Percentiles rank a stretch among this genome's conserved stretches.
Conservation (phyloP, 495 filamentous ascomycete genomes). For the Friedmanniomyces endolithicus region DNA sequence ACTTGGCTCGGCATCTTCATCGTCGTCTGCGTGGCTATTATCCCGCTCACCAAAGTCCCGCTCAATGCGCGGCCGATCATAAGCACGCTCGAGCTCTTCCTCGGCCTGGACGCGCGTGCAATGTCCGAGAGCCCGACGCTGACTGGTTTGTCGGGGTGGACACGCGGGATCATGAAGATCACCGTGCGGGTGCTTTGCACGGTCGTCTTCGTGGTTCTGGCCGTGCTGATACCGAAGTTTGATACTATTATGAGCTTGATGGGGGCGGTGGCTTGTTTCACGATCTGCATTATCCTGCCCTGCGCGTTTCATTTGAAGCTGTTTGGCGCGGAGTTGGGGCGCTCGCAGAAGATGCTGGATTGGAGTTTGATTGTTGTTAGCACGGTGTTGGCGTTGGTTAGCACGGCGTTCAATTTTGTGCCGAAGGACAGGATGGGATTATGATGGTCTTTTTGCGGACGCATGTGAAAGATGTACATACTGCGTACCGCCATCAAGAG, state of each 20-base stretch:
- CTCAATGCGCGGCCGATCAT: slow-evolving; percentile 83
- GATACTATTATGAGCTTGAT: slow-evolving; percentile 91
- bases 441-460: not conserved
- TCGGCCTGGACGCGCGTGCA: slow-evolving; percentile 52
- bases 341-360: slow-evolving; percentile 50
- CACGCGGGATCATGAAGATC: slow-evolving; percentile 47
- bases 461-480: not conserved
- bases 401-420: slow-evolving; percentile 79
- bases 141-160: slow-evolving; percentile 43
- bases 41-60: slow-evolving; percentile 88
- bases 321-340: slow-evolving; percentile 66
- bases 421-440: slow-evolving; percentile 44
- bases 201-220: slow-evolving; percentile 50
- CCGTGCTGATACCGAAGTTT: slow-evolving; percentile 76
- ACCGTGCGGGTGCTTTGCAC: slow-evolving; percentile 48
- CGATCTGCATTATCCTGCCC: slow-evolving; percentile 78
- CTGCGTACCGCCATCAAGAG: not conserved
- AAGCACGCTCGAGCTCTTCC: slow-evolving; percentile 66
- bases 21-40: slow-evolving; percentile 75
- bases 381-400: slow-evolving; percentile 54
- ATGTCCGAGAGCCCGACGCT: slow-evolving; percentile 35
- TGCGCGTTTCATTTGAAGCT: slow-evolving; percentile 86
- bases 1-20: slow-evolving; percentile 61
- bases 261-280: slow-evolving; percentile 82
- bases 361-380: slow-evolving; percentile 60